Evolutionary conservation across 352 stramenopile genomes (phyloP).

Genomic region (Globisporangium radiosum): DNA sequence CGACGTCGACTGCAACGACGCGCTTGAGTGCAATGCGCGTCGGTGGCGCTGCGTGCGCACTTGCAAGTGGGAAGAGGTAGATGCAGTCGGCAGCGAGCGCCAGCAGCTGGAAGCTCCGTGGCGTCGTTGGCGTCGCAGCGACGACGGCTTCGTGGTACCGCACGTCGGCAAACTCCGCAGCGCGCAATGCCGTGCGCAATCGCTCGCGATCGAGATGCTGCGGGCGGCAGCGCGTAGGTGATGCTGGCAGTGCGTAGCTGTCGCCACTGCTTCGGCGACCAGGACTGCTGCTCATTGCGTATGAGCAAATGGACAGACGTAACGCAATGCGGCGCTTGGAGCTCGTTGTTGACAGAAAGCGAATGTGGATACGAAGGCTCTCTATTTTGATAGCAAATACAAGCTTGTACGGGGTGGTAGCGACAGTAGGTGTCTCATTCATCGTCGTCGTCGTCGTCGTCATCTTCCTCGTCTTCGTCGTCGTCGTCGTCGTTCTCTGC

Average conservation of each 20-base stretch:
- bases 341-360: background rate
- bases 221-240: constrained; percentile 46
- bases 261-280: background rate
- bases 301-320: background rate
- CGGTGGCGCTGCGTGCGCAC: constrained; percentile 11
- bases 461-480: constrained; percentile 30
- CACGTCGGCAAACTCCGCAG: constrained; percentile 26
- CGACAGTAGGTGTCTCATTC: constrained; percentile 31
- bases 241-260: constrained; percentile 6
- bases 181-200: constrained; percentile 28
- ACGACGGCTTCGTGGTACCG: constrained; percentile 59
- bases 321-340: background rate
- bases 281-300: constrained; percentile 3
- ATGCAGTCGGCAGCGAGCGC: constrained; percentile 35
- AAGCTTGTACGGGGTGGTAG: constrained; percentile 12
- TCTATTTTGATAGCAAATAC: constrained; percentile 1
- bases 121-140: constrained; percentile 14
- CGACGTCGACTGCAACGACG: constrained; percentile 28
- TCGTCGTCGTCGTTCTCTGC: constrained; percentile 21
- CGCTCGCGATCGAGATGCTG: constrained; percentile 52
- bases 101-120: constrained; percentile 39
- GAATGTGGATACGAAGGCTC: background rate
- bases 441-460: constrained; percentile 34
- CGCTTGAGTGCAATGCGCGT: constrained; percentile 20
- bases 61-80: constrained; percentile 38